Base-by-base conservation (phyloP, 257 asterid species). In the Hygrophila difformis region DNA sequence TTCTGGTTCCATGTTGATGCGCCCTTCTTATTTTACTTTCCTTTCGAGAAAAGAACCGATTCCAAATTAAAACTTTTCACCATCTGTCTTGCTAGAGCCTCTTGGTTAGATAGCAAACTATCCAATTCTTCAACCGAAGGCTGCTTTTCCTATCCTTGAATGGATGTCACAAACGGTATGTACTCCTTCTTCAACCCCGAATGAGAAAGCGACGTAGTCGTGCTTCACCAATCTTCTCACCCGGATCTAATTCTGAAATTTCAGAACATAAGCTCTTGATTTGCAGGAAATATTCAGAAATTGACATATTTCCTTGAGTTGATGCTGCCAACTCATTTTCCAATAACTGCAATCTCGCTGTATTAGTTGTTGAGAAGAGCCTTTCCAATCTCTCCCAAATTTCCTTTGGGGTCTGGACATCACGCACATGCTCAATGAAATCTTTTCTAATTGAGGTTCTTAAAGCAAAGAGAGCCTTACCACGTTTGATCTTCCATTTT, bases 351-450 rank as follows among this genome's bases (percentile, higher is more conserved):
- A 56, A 23, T 9, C 69, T 48, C 1, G 51, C 0, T 22, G 46
- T 67, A 17, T 67, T 56, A 15, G 52, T 57, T 2, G 47, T 23
- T 12, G 37, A 18, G 23, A 67, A 45, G 3, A 38, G 8, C 49
- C 2, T 15, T 20, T 41, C 21, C 8, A 41, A 12, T 4, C 26
- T 53, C 3, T 61, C 39, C 65, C 53, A 49, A 3, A 41, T 47
- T 22, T 59, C 10, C 8, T 33, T 40, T 3, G 53, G 45, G 4
- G 60, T 51, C 14, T n/a, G 8, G 0, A 35, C 23, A 15, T 60
- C 66, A 45, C 52, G 40, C 20, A 47, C 35, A 14, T 53, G 67
- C 8, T 53, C 61, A 18, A 61, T 61, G 7, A 31, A 51, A 4
- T 43, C 48, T 2, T 28, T 61, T 23, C 50, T 47, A 0, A 61